phyloP scores from a whole-genome alignment of 345 rosid species.

The Sonneratia caseolaris region DNA sequence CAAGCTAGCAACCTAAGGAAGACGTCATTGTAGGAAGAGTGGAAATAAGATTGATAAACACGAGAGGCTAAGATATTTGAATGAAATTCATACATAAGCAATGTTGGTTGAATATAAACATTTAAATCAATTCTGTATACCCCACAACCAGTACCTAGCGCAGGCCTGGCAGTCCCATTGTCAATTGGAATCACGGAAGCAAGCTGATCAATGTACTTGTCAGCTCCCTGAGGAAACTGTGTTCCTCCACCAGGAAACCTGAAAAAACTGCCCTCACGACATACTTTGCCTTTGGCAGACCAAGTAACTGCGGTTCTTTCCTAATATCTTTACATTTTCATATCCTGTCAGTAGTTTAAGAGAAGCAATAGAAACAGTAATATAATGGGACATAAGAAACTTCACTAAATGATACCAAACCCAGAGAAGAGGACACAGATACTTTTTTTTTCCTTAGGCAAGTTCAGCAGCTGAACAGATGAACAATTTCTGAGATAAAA shows the following conservation, averaged over 20 bases:
- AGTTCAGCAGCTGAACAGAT: too few relatives aligned
- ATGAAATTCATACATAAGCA: not conserved
- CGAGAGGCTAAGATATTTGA: not conserved
- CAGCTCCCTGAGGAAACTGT: constrained; percentile 98
- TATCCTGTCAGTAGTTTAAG: too few relatives aligned
- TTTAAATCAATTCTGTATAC: constrained; percentile 30
- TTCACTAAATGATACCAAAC: too few relatives aligned
- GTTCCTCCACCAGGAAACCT: constrained; percentile 99
- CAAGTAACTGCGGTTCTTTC: too few relatives aligned
- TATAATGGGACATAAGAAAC: too few relatives aligned
- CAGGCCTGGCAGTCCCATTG: constrained; percentile 93
- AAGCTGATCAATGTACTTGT: constrained; percentile 87
- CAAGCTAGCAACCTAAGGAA: constrained; percentile 85
- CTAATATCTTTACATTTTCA: too few relatives aligned
- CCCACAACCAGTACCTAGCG: constrained; percentile 99
- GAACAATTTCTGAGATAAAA: too few relatives aligned
- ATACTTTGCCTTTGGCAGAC: too few relatives aligned
- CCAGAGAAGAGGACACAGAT: too few relatives aligned
- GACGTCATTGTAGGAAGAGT: constrained; percentile 8
- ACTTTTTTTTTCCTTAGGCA: too few relatives aligned
- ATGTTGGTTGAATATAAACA: constrained; percentile 1
- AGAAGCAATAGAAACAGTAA: too few relatives aligned
- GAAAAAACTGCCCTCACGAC: constrained; percentile 30
- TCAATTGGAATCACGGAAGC: constrained; percentile 81
- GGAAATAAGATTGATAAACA: not conserved